phyloP scores from a whole-genome alignment of 768 basidiomycete genomes.

The Bullera alba region DNA sequence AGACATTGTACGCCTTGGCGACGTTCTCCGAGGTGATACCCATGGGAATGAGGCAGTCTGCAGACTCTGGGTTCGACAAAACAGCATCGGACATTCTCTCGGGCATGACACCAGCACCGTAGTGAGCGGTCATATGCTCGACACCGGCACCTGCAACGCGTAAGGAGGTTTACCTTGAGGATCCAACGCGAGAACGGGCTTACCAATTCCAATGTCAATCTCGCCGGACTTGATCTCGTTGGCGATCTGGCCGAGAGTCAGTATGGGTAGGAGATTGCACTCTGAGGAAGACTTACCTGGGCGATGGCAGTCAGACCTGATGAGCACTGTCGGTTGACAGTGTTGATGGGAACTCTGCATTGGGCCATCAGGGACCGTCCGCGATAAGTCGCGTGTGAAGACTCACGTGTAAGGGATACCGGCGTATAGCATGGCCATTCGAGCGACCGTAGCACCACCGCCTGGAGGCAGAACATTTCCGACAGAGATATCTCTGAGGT shows the following conservation, averaged over 20 bases:
- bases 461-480: slow-evolving; percentile 48
- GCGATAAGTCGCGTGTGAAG: neutral
- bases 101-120: slow-evolving; percentile 49
- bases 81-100: slow-evolving; percentile 52
- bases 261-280: too few relatives aligned
- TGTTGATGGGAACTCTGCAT: slow-evolving; percentile 66
- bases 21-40: slow-evolving; percentile 55
- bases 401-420: slow-evolving; percentile 67
- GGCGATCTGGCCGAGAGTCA: slow-evolving; percentile 53
- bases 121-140: slow-evolving; percentile 49
- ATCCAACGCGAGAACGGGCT: neutral
- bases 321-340: slow-evolving; percentile 87
- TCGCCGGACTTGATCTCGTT: slow-evolving; percentile 78
- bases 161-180: neutral
- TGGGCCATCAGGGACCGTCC: neutral
- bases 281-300: too few relatives aligned
- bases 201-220: slow-evolving; percentile 77
- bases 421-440: slow-evolving; percentile 78
- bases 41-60: slow-evolving; percentile 62
- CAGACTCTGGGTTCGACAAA: slow-evolving; percentile 54
- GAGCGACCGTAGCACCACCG: slow-evolving; percentile 55
- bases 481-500: slow-evolving; percentile 67
- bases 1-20: slow-evolving; percentile 52
- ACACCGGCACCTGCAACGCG: slow-evolving; percentile 45
- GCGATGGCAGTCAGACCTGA: slow-evolving; percentile 92